Evolutionary conservation across 1,139 yeast species (phyloP), one percentile per base, ranked within the genome.

Genomic region (Yamadazyma kanchanaburiensis): DNA sequence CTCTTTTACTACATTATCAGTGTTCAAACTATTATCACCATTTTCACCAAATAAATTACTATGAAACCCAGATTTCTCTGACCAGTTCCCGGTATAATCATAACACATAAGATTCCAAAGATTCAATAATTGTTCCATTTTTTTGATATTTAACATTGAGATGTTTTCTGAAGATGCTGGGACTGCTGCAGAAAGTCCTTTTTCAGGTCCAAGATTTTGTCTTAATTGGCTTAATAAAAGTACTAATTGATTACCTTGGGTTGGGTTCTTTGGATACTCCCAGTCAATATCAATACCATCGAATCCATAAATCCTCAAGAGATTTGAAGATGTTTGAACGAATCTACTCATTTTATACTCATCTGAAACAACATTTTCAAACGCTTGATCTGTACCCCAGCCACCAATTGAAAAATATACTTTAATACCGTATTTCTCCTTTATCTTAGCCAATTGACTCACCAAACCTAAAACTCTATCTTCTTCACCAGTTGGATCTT

Each of bases 251-350:
- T 43, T 33, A 1, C 77, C 76, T 38, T 85, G 80, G 1, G 51
- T 44, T 3, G 46, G 43, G 24, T 56, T 64, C 14, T 58, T 51
- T 0, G 96, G 95, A 43, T 81, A 89, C 53, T 91, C 98, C 96
- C 96, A 91, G 56, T 91, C 98, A 21, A 91, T 60, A 53, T 91
- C 98, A 29, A 91, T 64, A 0, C 98, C 97, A 52, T 91, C 97
- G 46, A 91, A 78, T 0, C 85, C 82, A 47, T 77, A 71, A 30
- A 65, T 58, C 3, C 55, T 41, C 46, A 86, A 63, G 19, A 74
- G 54, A 0, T 56, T 55, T 1, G 73, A 64, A 1, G 80, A 62
- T 2, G 81, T 64, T 1, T 48, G 35, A 3, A 78, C 74, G 53
- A 89, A 87, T 1, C 30, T 51, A 2, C 50, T 49, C 6, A 79